Base-by-base conservation (phyloP, 2,329 filamentous ascomycete species). In the Xylariaceae sp. region DNA sequence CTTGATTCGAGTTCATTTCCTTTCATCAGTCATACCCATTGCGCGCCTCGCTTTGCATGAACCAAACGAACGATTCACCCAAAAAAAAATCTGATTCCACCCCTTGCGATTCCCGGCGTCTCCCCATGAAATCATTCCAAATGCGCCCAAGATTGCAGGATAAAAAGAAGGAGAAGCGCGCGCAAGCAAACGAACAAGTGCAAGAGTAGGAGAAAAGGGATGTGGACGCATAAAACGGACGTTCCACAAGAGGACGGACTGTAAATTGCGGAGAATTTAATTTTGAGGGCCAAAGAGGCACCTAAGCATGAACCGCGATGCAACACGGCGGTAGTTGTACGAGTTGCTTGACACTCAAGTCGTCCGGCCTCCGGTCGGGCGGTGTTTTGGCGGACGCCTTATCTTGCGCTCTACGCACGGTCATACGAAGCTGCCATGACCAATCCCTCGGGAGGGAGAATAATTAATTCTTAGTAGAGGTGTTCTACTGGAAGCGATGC, bases 21-120 rank as follows among this genome's bases (percentile, higher is more conserved):
- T 65, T 64, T 57, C 57, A 66, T 66, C 59, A 57, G 58, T 66
- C 66, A 69, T 69, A 69, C 66, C 66, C 66, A 63, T 60, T 65
- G 53, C 59, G 66, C 65, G 62, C 62, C 56, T 60, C 51, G 55
- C 55, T 45, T 56, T 63, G 60, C 60, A 63, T 64, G 56, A 53
- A 57, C 56, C 52, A 54, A 50, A 56, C 56, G 57, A 66, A 61
- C 57, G 61, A 63, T 61, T 62, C 60, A 46, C 54, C 59, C 59
- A 63, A 66, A 65, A 65, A 68, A 67, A 65, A 60, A 42, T 56
- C 56, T 63, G 62, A 55, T 68, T 66, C 64, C 45, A 52, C 59
- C 58, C 60, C 60, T 56, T 55, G 59, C 58, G 60, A 61, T 47
- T 64, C 60, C 48, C 48, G 60, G 60, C 61, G 63, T 64, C 61